These are phyloP conservation scores for Talaromyces proteolyticus DNA, from an alignment of 495 filamentous ascomycete species.

Conservation along the genomic window DNA sequence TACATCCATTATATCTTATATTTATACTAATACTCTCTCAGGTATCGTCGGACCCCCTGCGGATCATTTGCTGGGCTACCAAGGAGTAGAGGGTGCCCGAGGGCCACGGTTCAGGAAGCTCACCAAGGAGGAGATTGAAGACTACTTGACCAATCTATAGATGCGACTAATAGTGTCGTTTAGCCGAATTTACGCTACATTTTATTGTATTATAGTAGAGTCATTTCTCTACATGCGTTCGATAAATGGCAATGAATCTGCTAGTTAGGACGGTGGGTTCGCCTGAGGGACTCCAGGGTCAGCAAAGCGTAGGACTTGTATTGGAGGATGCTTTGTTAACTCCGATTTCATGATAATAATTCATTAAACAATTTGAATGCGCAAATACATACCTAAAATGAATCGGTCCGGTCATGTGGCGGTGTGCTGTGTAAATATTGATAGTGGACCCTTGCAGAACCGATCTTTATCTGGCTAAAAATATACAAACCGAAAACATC, in stretches of 20 bases:
- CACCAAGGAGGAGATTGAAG: conserved; percentile 96
- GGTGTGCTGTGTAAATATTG: no score
- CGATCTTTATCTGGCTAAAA: not conserved
- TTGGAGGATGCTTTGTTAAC: no score
- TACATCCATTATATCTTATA: not conserved
- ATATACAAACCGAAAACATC: no score
- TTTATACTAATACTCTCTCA: conserved; percentile 30
- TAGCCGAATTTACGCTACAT: conserved; percentile 2
- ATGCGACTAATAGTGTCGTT: conserved; percentile 15
- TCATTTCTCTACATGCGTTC: not conserved
- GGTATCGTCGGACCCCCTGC: conserved; percentile 95
- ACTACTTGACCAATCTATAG: conserved; percentile 94
- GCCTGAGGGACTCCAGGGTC: no score
- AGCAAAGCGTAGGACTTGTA: not conserved
- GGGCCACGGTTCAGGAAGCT: conserved; percentile 95
- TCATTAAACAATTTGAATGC: no score
- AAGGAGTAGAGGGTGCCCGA: conserved; percentile 83
- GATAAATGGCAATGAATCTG: not conserved
- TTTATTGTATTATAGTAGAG: conserved; percentile 6
- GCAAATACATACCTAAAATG: no score
- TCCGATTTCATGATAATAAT: no score
- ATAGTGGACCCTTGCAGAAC: no score
- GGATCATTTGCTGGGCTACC: conserved; percentile 83
- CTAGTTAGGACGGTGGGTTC: not conserved
- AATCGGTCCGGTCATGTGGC: no score